A percentile compares a stretch with the other conserved stretches of the same genome.
These are phyloP conservation scores for Bjerkandera adusta DNA, from an alignment of 1,284 basidiomycete genomes.

Conservation along the genomic window DNA sequence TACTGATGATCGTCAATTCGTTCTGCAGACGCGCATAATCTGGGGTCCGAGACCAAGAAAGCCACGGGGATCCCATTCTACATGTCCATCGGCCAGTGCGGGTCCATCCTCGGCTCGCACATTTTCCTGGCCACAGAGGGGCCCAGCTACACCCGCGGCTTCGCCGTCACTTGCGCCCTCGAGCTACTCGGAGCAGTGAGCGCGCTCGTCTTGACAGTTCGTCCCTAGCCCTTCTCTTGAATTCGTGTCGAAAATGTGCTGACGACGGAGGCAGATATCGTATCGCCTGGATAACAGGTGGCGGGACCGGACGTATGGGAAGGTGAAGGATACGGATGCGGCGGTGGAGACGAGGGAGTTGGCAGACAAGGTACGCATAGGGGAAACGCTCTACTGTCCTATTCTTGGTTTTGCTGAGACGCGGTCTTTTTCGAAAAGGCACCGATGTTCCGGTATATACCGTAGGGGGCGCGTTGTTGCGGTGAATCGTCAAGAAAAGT, in stretches of 20 bases:
- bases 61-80: conserved; percentile 74
- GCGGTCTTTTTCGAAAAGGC: conserved; percentile 34
- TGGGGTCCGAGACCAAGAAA: conserved; percentile 76
- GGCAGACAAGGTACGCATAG: conserved; percentile 64
- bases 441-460: conserved; percentile 48
- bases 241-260: neutral
- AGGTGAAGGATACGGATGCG: conserved; percentile 39
- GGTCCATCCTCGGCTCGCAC: conserved; percentile 71
- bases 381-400: too few relatives aligned
- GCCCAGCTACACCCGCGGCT: conserved; percentile 64
- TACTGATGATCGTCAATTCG: conserved; percentile 1
- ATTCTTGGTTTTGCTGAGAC: neutral
- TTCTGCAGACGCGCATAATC: conserved; percentile 61
- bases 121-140: conserved; percentile 63
- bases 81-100: conserved; percentile 74
- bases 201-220: conserved; percentile 51
- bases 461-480: too few relatives aligned
- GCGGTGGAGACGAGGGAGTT: conserved; percentile 64
- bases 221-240: conserved; percentile 19
- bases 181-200: conserved; percentile 57
- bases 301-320: conserved; percentile 55
- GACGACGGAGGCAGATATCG: conserved; percentile 42
- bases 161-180: conserved; percentile 57
- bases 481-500: too few relatives aligned
- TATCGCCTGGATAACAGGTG: conserved; percentile 61